These are phyloP conservation scores for Millerozyma acaciae DNA, from an alignment of 805 yeast genomes.

Conservation along the genomic window DNA sequence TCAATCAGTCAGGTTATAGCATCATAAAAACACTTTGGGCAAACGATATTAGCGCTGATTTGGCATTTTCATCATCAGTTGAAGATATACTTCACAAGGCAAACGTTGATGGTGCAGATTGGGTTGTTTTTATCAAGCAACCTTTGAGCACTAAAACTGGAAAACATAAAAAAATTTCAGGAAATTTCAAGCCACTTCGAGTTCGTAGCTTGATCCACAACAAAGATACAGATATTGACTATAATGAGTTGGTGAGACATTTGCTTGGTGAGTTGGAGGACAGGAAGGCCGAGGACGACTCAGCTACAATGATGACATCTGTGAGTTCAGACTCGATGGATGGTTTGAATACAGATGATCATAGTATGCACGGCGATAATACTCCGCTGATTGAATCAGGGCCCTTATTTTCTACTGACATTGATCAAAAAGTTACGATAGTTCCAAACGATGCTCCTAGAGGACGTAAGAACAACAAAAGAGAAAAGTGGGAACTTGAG, in stretches of 20 bases:
- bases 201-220: conserved; percentile 59
- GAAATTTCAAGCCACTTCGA: conserved; percentile 69
- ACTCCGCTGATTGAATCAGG: conserved; percentile 14
- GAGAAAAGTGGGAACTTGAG: conserved; percentile 73
- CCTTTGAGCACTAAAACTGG: conserved; percentile 33
- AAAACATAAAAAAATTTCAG: conserved; percentile 16
- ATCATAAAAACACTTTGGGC: conserved; percentile 69
- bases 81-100: conserved; percentile 71
- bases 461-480: conserved; percentile 71
- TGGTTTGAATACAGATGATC: conserved; percentile 6
- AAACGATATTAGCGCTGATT: conserved; percentile 74
- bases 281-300: conserved; percentile 14
- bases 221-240: conserved; percentile 68
- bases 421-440: conserved; percentile 54
- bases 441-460: conserved; percentile 80
- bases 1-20: conserved; percentile 61
- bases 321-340: conserved; percentile 2
- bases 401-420: conserved; percentile 29
- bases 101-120: conserved; percentile 62
- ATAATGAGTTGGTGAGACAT: conserved; percentile 54
- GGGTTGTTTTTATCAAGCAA: conserved; percentile 78
- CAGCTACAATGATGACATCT: neutral
- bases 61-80: conserved; percentile 26
- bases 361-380: conserved; percentile 6
- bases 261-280: conserved; percentile 25